Evolutionary conservation across 1,284 basidiomycete genomes (phyloP), one percentile per base, ranked within the genome.

Genomic region (Bjerkandera adusta): DNA sequence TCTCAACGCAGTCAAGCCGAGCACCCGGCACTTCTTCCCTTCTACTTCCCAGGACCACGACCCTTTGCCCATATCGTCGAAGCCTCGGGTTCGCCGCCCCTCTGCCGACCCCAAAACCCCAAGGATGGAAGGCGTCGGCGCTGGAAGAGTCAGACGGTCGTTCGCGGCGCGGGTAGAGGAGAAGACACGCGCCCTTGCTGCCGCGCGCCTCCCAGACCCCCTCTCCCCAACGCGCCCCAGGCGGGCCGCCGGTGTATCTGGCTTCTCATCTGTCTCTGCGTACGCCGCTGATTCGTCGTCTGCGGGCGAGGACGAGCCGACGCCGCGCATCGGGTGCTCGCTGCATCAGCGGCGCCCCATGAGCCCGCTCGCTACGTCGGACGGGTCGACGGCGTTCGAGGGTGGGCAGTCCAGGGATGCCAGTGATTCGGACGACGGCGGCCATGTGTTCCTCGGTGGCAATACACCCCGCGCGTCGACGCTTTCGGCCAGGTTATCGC

Each of bases 131-230:
- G 42, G 57, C 60, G 52, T 36, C 50, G 62, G 64, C 40, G 59
- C 61, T 7, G 42, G 57, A 58, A 51, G 26, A 49, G 60, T 62
- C 38, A 59, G 58, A 11, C 61, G 64, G 18, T 64, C 66, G 7
- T 73, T 76, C 54, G 57, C 67, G 29, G 51, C 58, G 36, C 68
- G 68, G 38, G 63, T 68, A n/a, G 68, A 68, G 44, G 63, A 70
- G 43, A 73, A 70, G 53, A 53, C 65, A 22, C 42, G 51, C 20
- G 46, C 44, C 24, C 32, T 18, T 8, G 47, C 48, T 21, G 20
- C 25, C 10, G 45, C 45, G 25, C 37, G 45, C 8, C 18, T 40
- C 13, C 45, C 18, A 5, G 45, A 47, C 16, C n/a, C n/a, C n/a
- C n/a, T n/a, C n/a, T n/a, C n/a, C n/a, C n/a, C n/a, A n/a, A n/a